Evolutionary conservation across 768 basidiomycete species (phyloP).

Genomic region (Lentinus brumalis): DNA sequence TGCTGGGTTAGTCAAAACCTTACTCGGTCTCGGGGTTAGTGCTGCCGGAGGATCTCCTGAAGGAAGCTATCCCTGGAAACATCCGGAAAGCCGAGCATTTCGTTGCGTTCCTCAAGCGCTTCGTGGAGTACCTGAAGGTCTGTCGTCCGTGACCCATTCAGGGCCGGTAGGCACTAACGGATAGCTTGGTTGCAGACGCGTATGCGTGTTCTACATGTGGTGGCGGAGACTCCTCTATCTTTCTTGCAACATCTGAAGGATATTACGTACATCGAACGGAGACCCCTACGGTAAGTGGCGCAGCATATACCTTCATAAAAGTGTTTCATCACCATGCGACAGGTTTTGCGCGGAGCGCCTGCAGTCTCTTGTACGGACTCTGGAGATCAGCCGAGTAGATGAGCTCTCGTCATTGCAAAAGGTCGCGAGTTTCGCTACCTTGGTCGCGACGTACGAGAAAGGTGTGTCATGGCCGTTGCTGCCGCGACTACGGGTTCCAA

Average conservation of each 20-base stretch:
- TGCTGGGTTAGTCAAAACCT: conserved; percentile 1
- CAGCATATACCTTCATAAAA: not conserved
- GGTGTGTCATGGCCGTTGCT: conserved; percentile 46
- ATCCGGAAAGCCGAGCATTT: conserved; percentile 99
- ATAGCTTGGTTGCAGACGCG: conserved; percentile 63
- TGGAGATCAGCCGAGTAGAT: conserved; percentile 87
- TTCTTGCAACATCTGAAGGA: conserved; percentile 98
- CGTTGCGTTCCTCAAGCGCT: conserved; percentile 95
- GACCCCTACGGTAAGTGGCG: conserved; percentile 78
- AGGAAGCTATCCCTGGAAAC: conserved; percentile 96
- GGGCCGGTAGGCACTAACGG: conserved; percentile 1
- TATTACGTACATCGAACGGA: conserved; percentile 95
- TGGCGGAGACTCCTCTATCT: conserved; percentile 95
- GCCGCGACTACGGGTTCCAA: not conserved
- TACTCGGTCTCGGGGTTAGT: conserved; percentile 46
- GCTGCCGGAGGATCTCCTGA: conserved; percentile 90
- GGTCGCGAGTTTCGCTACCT: conserved; percentile 92
- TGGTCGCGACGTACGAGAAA: conserved; percentile 98
- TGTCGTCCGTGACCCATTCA: not conserved
- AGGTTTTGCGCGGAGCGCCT: conserved; percentile 97
- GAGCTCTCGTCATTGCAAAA: conserved; percentile 93
- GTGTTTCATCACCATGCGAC: conserved; percentile 9
- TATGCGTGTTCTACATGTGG: conserved; percentile 99
- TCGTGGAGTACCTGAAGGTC: conserved; percentile 98
- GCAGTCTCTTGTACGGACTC: conserved; percentile 89